Evolutionary conservation across 352 stramenopile species (phyloP), one percentile per base, ranked within the genome.

Genomic region (Phytophthora rubi): DNA sequence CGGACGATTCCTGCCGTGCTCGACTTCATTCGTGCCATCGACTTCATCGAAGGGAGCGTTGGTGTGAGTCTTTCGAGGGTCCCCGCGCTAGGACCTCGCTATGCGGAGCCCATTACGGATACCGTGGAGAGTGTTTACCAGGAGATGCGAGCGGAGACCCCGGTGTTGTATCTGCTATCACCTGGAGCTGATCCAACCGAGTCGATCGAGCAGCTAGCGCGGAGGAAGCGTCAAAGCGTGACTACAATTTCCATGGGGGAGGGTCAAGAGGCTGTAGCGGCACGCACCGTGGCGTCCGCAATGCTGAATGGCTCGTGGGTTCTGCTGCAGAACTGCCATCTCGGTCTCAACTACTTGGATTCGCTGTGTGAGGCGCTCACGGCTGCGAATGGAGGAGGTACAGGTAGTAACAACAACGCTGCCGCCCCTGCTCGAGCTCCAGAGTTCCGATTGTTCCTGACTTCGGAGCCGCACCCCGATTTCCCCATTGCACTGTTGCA

Each of bases 221-320:
- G 87, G 6, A 90, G 91, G 45, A 91, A 92, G 58, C 74, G 85
- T 0, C 82, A 91, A 44, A 89, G 68, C 21, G 65, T 93, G 37
- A 80, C 81, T 18, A 90, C 71, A 4, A 93, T 95, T 55, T 93
- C 85, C 1, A 92, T 95, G 82, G 87, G 87, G 26, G 86, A 95
- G 65, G 86, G 87, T 0, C 87, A 95, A 56, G 85, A 93, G 30
- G 62, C 70, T 16, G 79, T 93, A 3, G 87, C 86, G 2, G 64
- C 77, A 5, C 80, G 83, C 32, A 82, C 86, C 0, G 85, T 95
- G 33, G 71, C 64, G 0, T 71, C 71, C 3, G 88, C 82, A 1
- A 89, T 87, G 77, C 62, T 91, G 21, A 92, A 93, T 42, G 88
- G 88, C 6, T 85, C 88, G 32, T 95, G 88, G 88, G 81, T 95